phyloP scores from a whole-genome alignment of 129 eudicot species.

The Heracleum sosnowskyi region DNA sequence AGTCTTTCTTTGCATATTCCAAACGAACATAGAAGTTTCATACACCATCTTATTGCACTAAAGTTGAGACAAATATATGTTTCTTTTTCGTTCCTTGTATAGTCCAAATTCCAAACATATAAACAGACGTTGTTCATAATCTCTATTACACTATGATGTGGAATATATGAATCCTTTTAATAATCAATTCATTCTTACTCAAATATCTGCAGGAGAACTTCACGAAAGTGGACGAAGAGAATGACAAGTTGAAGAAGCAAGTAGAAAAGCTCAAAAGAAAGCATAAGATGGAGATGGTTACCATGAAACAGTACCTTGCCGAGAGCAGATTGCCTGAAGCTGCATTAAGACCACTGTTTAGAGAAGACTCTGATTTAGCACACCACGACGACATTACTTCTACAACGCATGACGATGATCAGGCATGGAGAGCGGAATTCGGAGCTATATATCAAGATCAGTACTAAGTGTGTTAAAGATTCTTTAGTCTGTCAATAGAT shows the following conservation, averaged over 20 bases:
- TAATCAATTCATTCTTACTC: background rate
- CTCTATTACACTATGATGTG: background rate
- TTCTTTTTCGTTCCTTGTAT: too few species aligned
- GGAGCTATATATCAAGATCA: constrained; percentile 85
- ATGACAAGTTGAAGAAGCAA: constrained; percentile 63
- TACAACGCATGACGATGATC: constrained; percentile 51
- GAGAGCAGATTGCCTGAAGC: constrained; percentile 81
- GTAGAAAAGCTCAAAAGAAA: constrained; percentile 71
- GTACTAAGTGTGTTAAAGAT: constrained; percentile 14
- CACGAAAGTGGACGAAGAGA: constrained; percentile 50
- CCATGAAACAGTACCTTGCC: constrained; percentile 87
- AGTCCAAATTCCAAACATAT: too few species aligned
- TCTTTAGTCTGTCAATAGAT: constrained; percentile 5
- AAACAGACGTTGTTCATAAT: too few species aligned
- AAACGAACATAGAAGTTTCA: background rate
- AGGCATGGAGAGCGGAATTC: constrained; percentile 91
- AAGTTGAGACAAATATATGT: too few species aligned
- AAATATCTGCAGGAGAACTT: constrained; percentile 42
- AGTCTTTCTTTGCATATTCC: background rate
- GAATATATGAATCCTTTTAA: background rate
- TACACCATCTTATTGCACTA: background rate
- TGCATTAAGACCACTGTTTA: constrained; percentile 54
- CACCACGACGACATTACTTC: constrained; percentile 5
- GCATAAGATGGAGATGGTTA: constrained; percentile 93
- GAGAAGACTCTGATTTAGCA: constrained; percentile 42